These are phyloP conservation scores for Hypoxylon rickii DNA, from an alignment of 495 filamentous ascomycete species.

Conservation along the genomic window DNA sequence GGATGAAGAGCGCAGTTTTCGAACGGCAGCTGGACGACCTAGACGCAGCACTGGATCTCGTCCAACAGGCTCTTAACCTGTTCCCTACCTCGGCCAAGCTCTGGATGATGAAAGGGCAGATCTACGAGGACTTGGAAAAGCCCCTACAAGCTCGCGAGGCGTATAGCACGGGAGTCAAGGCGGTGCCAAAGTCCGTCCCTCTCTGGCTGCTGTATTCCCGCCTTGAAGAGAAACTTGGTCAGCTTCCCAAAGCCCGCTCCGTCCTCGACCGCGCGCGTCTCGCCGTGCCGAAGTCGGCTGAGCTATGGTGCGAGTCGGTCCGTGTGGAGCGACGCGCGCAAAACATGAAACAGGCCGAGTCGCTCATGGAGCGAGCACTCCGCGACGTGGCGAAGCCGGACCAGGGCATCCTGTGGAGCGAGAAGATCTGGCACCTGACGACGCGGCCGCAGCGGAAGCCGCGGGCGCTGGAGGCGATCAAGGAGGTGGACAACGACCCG, in stretches of 20 bases:
- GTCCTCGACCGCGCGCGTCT: conserved; percentile 90
- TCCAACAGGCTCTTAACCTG: conserved; percentile 82
- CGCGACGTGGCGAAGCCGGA: conserved; percentile 79
- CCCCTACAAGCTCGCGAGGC: conserved; percentile 87
- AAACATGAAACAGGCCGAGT: conserved; percentile 81
- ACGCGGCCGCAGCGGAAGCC: conserved; percentile 88
- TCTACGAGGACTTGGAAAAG: conserved; percentile 81
- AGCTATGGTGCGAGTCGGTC: conserved; percentile 90
- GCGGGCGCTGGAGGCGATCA: conserved; percentile 88
- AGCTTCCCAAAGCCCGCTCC: conserved; percentile 86
- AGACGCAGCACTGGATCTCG: conserved; percentile 81
- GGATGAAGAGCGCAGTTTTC: conserved; percentile 92
- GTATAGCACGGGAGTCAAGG: conserved; percentile 85
- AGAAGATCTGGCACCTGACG: conserved; percentile 94
- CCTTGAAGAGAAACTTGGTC: conserved; percentile 83
- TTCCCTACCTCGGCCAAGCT: conserved; percentile 88
- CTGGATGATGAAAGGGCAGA: conserved; percentile 98
- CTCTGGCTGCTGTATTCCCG: conserved; percentile 88
- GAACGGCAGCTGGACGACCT: conserved; percentile 81
- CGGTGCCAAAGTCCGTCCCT: conserved; percentile 78
- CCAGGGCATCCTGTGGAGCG: conserved; percentile 88
- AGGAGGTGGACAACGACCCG: conserved; percentile 92
- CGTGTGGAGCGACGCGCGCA: conserved; percentile 89
- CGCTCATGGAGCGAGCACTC: conserved; percentile 87
- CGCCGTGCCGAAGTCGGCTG: conserved; percentile 78